A percentile compares a stretch with the other conserved stretches of the same genome.
These are phyloP conservation scores for Platanus orientalis DNA, from an alignment of 164 flowering plant species.

Conservation along the genomic window DNA sequence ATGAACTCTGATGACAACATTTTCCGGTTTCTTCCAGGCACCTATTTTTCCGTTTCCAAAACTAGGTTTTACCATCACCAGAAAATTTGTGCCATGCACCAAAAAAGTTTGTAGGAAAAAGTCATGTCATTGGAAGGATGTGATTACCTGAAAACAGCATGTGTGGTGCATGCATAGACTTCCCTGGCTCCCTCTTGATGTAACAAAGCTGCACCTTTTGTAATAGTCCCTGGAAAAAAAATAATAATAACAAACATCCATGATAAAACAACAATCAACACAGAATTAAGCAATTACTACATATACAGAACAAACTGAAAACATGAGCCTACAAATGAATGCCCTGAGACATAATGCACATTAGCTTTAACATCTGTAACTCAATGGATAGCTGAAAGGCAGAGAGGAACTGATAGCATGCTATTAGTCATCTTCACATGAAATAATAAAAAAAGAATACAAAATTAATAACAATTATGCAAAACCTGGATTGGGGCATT, in stretches of 20 bases:
- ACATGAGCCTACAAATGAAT: neutral
- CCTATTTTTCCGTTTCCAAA: too few relatives aligned
- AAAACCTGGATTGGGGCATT: neutral
- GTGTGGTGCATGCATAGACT: conserved; percentile 89
- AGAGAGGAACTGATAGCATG: neutral
- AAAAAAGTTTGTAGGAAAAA: neutral
- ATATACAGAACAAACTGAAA: neutral
- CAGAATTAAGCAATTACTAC: neutral
- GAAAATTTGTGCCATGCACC: neutral
- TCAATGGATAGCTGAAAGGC: too few relatives aligned
- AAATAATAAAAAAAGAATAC: neutral
- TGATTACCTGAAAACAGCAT: conserved; percentile 89
- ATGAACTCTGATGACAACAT: too few relatives aligned
- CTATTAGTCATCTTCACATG: neutral
- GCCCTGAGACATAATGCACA: neutral
- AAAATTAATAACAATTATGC: neutral
- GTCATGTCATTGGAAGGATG: neutral
- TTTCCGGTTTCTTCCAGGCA: too few relatives aligned
- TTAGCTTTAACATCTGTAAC: too few relatives aligned
- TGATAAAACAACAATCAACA: neutral
- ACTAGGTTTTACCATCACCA: neutral
- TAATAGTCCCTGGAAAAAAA: conserved; percentile 62
- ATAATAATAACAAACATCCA: neutral
- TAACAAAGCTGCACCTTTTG: conserved; percentile 79
- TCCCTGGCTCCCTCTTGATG: conserved; percentile 96